phyloP scores from a whole-genome alignment of 306 rosid species.

The Chamaecrista fasciculata region DNA sequence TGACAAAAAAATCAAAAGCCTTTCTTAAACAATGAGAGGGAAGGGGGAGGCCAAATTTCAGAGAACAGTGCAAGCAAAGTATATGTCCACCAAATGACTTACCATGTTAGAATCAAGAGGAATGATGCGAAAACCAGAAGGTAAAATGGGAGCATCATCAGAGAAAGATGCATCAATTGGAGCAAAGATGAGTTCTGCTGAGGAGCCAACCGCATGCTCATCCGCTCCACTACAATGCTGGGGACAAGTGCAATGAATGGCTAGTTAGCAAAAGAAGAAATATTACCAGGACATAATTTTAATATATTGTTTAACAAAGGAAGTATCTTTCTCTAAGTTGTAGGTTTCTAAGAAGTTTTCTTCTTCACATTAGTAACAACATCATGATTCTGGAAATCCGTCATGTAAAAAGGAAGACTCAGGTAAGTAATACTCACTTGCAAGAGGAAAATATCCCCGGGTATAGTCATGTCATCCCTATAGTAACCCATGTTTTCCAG shows the following conservation, averaged over 20 bases:
- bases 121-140: conserved; percentile 94
- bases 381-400: not conserved
- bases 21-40: not conserved
- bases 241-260: conserved; percentile 17
- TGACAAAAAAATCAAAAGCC: not conserved
- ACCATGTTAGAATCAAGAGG: conserved; percentile 75
- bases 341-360: not conserved
- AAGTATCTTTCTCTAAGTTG: not conserved
- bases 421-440: conserved; percentile 59
- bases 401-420: not conserved
- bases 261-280: not conserved
- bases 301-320: not conserved
- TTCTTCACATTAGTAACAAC: not conserved
- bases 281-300: not conserved
- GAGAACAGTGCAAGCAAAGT: not conserved
- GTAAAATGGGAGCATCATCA: conserved; percentile 89
- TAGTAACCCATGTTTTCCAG: conserved; percentile 91
- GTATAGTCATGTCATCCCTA: conserved; percentile 85
- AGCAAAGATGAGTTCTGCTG: conserved; percentile 91
- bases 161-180: conserved; percentile 99
- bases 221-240: conserved; percentile 95
- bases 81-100: conserved; percentile 17
- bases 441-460: conserved; percentile 86
- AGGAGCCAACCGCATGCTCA: conserved; percentile 76
- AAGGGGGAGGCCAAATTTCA: not conserved